A percentile compares a stretch with the other conserved stretches of the same genome.
Evolutionary conservation across 768 basidiomycete species (phyloP).

Genomic region (Rubroboletus satanas): DNA sequence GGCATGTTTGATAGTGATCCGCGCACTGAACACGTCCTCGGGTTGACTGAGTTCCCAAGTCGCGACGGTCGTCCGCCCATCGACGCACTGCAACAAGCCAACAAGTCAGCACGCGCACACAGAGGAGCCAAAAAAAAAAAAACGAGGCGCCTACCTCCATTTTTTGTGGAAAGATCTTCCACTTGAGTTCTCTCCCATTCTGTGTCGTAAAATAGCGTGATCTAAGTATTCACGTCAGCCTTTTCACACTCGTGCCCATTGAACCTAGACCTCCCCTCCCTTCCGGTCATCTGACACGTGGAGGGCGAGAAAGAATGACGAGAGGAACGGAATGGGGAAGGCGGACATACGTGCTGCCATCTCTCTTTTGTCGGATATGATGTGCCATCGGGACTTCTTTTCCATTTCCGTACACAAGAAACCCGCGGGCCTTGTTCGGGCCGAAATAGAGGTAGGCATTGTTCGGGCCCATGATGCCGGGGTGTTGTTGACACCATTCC

Average conservation of each 20-base stretch:
- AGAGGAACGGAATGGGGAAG: background rate
- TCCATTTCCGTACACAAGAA: conserved; percentile 67
- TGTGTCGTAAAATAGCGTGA: conserved; percentile 74
- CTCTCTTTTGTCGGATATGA: conserved; percentile 53
- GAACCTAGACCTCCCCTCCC: background rate
- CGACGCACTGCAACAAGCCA: conserved; percentile 48
- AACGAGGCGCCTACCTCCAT: conserved; percentile 55
- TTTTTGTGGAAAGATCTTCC: conserved; percentile 57
- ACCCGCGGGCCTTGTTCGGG: conserved; percentile 55
- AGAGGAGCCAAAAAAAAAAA: background rate
- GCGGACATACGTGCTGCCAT: conserved; percentile 54
- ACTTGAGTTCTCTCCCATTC: conserved; percentile 69
- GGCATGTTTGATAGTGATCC: conserved; percentile 53
- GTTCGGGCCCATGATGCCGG: conserved; percentile 75
- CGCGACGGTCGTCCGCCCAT: conserved; percentile 59
- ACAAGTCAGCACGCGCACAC: background rate
- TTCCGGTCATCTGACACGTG: background rate
- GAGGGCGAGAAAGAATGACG: no score
- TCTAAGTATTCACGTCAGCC: conserved; percentile 32
- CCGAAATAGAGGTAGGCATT: conserved; percentile 76
- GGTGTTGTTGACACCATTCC: conserved; percentile 64
- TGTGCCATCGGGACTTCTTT: conserved; percentile 54
- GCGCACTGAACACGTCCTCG: conserved; percentile 54
- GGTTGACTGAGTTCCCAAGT: conserved; percentile 63
- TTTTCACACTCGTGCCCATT: no score